Conservation (phyloP, 164 flowering plant genomes). For the Malania oleifera region DNA sequence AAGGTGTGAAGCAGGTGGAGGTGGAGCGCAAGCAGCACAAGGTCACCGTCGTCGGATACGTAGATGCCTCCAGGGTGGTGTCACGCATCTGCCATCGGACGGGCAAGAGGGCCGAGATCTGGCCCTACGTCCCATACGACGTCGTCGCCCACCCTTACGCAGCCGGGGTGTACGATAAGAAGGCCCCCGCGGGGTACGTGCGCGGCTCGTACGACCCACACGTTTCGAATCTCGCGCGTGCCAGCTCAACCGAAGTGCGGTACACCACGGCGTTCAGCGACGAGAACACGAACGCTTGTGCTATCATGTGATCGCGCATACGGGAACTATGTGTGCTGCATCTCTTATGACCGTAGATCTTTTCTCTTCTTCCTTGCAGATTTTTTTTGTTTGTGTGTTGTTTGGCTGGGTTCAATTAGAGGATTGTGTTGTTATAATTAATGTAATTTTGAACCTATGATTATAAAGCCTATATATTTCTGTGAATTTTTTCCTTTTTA, state of each 20-base stretch:
- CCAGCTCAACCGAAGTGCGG: constrained; percentile 74
- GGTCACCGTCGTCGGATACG: constrained; percentile 80
- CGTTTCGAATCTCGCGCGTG: constrained; percentile 48
- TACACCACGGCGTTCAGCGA: constrained; percentile 90
- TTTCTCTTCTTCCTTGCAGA: no score
- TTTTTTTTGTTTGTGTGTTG: no score
- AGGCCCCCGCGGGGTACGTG: constrained; percentile 91
- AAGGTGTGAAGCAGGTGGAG: constrained; percentile 59
- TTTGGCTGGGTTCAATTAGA: no score
- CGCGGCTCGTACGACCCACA: constrained; percentile 44
- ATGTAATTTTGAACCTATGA: no score
- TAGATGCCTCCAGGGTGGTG: constrained; percentile 70
- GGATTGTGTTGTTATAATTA: no score
- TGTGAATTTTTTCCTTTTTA: no score
- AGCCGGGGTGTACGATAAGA: constrained; percentile 76
- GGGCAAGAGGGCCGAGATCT: constrained; percentile 84
- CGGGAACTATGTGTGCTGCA: no score
- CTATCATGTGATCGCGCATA: constrained; percentile 47
- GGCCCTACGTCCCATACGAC: constrained; percentile 94
- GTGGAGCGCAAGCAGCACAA: constrained; percentile 65
- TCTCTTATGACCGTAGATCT: no score
- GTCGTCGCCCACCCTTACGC: constrained; percentile 86
- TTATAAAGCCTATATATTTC: no score
- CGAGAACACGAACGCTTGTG: constrained; percentile 72
- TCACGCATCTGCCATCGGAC: constrained; percentile 59